Conservation (phyloP, 768 basidiomycete species). For the Kondoa subrosea region DNA sequence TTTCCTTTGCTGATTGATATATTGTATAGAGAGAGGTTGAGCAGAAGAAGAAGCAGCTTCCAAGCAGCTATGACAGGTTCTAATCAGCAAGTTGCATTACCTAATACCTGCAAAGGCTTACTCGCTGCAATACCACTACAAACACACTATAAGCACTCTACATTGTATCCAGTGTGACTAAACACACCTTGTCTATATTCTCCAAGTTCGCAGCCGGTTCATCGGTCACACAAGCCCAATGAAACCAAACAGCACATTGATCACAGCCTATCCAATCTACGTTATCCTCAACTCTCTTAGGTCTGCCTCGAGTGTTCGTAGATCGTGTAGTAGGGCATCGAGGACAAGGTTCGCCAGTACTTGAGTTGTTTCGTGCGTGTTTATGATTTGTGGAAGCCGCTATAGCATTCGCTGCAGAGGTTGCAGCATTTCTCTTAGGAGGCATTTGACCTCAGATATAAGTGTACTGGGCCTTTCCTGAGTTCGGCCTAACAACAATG, state of each 20-base stretch:
- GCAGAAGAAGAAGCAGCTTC: constrained; percentile 11
- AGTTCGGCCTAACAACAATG: too few relatives aligned
- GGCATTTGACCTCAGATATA: not conserved
- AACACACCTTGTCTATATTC: constrained; percentile 30
- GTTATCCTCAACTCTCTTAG: not conserved
- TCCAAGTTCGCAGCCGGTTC: constrained; percentile 52
- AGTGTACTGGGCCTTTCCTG: too few relatives aligned
- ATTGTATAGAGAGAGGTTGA: constrained; percentile 47
- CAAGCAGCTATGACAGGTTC: too few relatives aligned
- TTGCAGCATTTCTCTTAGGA: not conserved
- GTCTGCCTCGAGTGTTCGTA: constrained; percentile 6
- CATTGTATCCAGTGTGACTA: not conserved
- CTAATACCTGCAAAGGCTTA: too few relatives aligned
- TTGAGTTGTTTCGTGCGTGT: not conserved
- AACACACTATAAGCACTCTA: constrained; percentile 44
- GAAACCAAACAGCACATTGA: constrained; percentile 43
- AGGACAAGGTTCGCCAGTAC: not conserved
- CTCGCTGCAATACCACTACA: constrained; percentile 19
- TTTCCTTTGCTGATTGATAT: constrained; percentile 62
- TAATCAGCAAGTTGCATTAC: too few relatives aligned
- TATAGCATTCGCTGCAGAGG: not conserved
- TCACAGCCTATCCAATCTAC: constrained; percentile 16
- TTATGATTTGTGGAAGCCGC: not conserved
- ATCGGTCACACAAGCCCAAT: constrained; percentile 59
- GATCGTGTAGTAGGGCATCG: not conserved